Conservation (phyloP, 441 rosid species). For the Adansonia gregorii region DNA sequence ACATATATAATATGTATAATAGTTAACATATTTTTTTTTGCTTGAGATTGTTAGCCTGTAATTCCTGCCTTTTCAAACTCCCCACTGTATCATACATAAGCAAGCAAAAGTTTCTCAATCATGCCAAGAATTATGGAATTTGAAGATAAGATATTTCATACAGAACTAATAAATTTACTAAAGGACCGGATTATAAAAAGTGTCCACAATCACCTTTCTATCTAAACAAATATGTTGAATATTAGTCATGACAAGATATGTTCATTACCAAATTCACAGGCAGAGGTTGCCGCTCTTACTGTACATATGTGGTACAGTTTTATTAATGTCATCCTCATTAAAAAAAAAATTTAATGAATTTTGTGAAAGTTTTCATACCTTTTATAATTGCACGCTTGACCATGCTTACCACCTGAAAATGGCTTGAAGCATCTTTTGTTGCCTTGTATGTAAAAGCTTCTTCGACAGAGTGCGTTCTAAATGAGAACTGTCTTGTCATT, state of each 20-base stretch:
- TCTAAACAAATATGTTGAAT: neutral
- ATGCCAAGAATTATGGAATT: neutral
- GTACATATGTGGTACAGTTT: neutral
- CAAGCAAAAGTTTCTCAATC: neutral
- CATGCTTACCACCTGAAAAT: neutral
- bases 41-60: neutral
- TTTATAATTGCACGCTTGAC: neutral
- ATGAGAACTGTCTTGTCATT: constrained; percentile 10
- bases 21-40: neutral
- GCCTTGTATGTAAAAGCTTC: neutral
- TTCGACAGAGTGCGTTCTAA: neutral
- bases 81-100: neutral
- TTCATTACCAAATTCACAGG: too few species aligned
- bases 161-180: neutral
- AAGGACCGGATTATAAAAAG: neutral
- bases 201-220: neutral
- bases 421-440: neutral
- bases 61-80: neutral
- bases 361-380: neutral
- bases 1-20: neutral
- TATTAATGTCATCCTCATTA: neutral
- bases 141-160: neutral
- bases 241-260: too few species aligned
- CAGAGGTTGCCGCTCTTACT: neutral
- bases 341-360: neutral